Percentiles rank a stretch among this genome's conserved stretches.
Conservation (phyloP, 768 basidiomycete genomes). For the Scleroderma bovista region DNA sequence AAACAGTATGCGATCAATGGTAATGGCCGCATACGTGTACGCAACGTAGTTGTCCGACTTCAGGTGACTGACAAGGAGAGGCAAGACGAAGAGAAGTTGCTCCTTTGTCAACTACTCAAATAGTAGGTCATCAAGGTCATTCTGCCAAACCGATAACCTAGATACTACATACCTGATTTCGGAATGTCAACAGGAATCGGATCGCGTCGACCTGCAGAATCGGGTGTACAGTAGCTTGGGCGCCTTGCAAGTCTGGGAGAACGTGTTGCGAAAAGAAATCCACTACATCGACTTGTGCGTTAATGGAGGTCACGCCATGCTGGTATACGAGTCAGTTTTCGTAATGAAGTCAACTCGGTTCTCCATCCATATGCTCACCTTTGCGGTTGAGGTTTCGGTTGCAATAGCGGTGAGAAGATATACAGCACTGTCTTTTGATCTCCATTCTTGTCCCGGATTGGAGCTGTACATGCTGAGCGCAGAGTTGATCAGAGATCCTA, state of each 20-base stretch:
- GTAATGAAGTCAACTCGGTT: background rate
- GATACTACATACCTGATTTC: constrained; percentile 69
- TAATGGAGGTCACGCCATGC: constrained; percentile 93
- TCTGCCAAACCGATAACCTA: background rate
- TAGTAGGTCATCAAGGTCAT: background rate
- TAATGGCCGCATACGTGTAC: constrained; percentile 95
- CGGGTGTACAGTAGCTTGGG: constrained; percentile 65
- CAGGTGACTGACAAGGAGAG: constrained; percentile 79
- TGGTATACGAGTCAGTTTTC: constrained; percentile 19
- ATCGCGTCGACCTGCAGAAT: constrained; percentile 96
- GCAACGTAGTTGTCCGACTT: constrained; percentile 83
- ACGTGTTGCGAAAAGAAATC: constrained; percentile 94
- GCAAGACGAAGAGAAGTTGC: constrained; percentile 88
- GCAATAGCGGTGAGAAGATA: constrained; percentile 94
- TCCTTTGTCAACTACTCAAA: constrained; percentile 74
- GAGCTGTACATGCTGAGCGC: constrained; percentile 66
- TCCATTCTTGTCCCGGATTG: constrained; percentile 67
- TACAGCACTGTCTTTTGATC: constrained; percentile 88
- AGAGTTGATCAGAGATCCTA: constrained; percentile 75
- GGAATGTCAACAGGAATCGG: constrained; percentile 89
- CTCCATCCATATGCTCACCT: constrained; percentile 39
- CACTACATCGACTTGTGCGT: constrained; percentile 88
- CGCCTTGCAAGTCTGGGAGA: constrained; percentile 77
- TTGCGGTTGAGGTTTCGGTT: constrained; percentile 78
- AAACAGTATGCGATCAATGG: constrained; percentile 92